Evolutionary conservation across 202 grass and related monocot species (phyloP).

Genomic region (Panicum virgatum): DNA sequence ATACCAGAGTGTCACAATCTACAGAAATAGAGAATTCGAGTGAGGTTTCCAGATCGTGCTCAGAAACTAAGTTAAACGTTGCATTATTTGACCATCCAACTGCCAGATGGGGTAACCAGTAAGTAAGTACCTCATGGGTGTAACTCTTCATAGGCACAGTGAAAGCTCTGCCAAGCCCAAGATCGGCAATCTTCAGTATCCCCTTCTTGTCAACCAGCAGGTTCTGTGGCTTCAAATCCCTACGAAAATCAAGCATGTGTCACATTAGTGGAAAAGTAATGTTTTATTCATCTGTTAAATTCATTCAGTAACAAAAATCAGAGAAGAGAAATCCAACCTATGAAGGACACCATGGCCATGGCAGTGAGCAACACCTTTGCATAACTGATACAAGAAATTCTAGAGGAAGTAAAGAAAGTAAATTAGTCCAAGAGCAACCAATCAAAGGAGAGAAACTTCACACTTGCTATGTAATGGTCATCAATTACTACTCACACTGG

Average conservation of each 20-base stretch:
- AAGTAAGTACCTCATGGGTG: conserved; percentile 93
- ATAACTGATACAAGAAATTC: conserved; percentile 86
- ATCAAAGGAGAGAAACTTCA: background rate
- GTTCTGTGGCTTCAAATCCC: conserved; percentile 93
- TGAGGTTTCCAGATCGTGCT: too few relatives aligned
- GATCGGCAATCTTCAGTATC: too few relatives aligned
- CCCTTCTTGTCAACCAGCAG: conserved; percentile 91
- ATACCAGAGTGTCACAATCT: too few relatives aligned
- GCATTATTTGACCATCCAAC: background rate
- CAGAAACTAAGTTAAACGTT: too few relatives aligned
- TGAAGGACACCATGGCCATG: conserved; percentile 94
- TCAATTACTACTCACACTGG: too few relatives aligned
- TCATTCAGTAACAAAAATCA: conserved; percentile 11
- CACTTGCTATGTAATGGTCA: background rate
- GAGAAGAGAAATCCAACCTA: conserved; percentile 43
- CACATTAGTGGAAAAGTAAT: background rate
- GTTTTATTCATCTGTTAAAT: background rate
- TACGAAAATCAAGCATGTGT: conserved; percentile 2
- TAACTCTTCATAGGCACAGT: conserved; percentile 88
- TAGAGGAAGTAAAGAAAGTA: too few relatives aligned
- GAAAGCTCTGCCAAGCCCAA: conserved; percentile 83
- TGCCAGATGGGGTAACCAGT: too few relatives aligned
- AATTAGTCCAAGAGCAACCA: background rate
- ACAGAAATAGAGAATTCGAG: too few relatives aligned
- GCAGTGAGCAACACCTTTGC: conserved; percentile 87